Evolutionary conservation across 1,284 basidiomycete species (phyloP).

Genomic region (Tausonia pullulans): DNA sequence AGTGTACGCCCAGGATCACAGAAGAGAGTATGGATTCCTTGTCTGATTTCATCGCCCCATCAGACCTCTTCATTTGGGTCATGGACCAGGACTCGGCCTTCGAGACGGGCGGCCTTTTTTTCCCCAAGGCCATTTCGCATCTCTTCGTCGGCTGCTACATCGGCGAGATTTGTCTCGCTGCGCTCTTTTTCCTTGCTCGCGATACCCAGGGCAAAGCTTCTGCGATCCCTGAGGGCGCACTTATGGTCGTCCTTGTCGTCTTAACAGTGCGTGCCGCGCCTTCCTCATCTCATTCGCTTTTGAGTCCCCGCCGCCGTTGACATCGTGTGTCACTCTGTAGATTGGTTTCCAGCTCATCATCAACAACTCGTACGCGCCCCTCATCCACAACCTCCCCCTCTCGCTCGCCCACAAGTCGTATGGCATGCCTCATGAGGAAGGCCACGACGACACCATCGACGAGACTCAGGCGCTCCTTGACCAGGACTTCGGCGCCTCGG

Average conservation of each 20-base stretch:
- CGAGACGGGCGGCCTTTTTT: slow-evolving; percentile 92
- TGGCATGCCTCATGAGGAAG: slow-evolving; percentile 31
- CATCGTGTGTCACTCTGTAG: slow-evolving; percentile 30
- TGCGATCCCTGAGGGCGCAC: slow-evolving; percentile 57
- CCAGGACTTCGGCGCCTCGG: background rate
- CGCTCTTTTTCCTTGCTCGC: slow-evolving; percentile 75
- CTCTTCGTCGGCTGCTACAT: slow-evolving; percentile 89
- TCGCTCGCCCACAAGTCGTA: slow-evolving; percentile 61
- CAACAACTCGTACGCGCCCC: slow-evolving; percentile 48
- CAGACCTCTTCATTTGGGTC: slow-evolving; percentile 60
- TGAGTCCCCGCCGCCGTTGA: background rate
- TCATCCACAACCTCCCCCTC: slow-evolving; percentile 54
- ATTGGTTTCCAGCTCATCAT: slow-evolving; percentile 56
- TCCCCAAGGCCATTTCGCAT: slow-evolving; percentile 86
- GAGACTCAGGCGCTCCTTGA: slow-evolving; percentile 18
- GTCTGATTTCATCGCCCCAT: background rate
- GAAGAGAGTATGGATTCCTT: slow-evolving; percentile 1
- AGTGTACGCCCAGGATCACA: slow-evolving; percentile 38
- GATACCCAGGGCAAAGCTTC: slow-evolving; percentile 41
- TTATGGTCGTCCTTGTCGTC: slow-evolving; percentile 74
- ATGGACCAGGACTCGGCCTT: slow-evolving; percentile 31
- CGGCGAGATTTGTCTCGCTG: slow-evolving; percentile 62
- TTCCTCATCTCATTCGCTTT: slow-evolving; percentile 29
- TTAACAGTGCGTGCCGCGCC: slow-evolving; percentile 48
- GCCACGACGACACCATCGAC: slow-evolving; percentile 22